These are phyloP conservation scores for Selenicereus undatus DNA, from an alignment of 148 eudicot genomes.

Conservation along the genomic window DNA sequence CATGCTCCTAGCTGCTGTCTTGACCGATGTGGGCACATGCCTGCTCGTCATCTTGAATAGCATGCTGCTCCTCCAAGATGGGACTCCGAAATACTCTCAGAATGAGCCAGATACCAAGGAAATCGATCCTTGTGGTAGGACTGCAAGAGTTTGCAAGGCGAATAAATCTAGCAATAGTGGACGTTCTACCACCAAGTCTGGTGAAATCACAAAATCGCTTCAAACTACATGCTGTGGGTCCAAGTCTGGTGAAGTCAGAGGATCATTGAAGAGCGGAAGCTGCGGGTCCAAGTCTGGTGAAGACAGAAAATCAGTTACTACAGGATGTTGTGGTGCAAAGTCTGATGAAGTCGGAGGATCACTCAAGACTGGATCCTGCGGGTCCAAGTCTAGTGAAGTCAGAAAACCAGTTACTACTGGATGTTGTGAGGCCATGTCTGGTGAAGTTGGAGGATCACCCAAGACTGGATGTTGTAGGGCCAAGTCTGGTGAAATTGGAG, in stretches of 20 bases:
- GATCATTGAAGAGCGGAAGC: not conserved
- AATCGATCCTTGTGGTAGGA: not conserved
- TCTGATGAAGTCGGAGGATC: constrained; percentile 11
- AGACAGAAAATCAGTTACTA: no score
- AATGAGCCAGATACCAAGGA: not conserved
- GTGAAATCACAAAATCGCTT: no score
- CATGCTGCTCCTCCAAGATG: constrained; percentile 34
- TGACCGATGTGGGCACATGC: constrained; percentile 49
- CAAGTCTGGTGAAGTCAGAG: no score
- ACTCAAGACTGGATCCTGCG: not conserved
- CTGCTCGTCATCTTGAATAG: constrained; percentile 45
- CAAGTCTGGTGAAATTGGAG: not conserved
- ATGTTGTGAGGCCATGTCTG: constrained; percentile 3
- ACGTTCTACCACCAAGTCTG: no score
- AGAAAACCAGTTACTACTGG: not conserved
- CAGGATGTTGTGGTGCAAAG: constrained; percentile 17
- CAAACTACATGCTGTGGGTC: no score
- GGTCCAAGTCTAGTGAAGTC: not conserved
- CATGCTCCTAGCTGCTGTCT: constrained; percentile 39
- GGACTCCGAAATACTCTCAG: not conserved
- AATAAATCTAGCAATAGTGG: not conserved
- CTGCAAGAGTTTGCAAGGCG: not conserved
- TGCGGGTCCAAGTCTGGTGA: constrained; percentile 2
- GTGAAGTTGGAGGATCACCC: not conserved
- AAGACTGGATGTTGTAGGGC: constrained; percentile 4